A percentile compares a stretch with the other conserved stretches of the same genome.
Evolutionary conservation across 192 early-diverging fungal genomes (phyloP).

Genomic region (Coemansia sp.): DNA sequence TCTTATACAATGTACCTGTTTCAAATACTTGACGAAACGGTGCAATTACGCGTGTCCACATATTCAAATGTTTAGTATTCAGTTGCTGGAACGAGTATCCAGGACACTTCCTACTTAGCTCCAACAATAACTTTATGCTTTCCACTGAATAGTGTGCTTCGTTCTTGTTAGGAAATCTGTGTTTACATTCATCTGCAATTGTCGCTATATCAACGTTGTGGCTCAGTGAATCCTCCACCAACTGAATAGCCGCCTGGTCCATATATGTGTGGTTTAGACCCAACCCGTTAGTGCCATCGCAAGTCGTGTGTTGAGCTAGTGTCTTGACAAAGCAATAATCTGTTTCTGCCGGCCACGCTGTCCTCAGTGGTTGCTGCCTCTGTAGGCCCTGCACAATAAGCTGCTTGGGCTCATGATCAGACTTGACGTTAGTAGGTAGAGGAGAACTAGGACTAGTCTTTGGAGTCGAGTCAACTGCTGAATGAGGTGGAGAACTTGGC

Average conservation of each 20-base stretch:
- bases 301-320: slow-evolving; percentile 25
- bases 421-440: not conserved
- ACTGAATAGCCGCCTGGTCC: slow-evolving; percentile 24
- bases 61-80: slow-evolving; percentile 51
- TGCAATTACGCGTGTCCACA: slow-evolving; percentile 40
- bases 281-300: slow-evolving; percentile 22
- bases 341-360: slow-evolving; percentile 12
- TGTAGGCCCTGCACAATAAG: not conserved
- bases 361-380: not conserved
- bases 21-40: slow-evolving; percentile 30
- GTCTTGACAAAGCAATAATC: slow-evolving; percentile 33
- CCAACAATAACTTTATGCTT: slow-evolving; percentile 23
- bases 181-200: not conserved
- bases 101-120: slow-evolving; percentile 19
- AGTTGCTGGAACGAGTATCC: slow-evolving; percentile 37
- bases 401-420: no score
- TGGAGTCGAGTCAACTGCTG: not conserved
- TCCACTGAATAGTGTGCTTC: slow-evolving; percentile 22
- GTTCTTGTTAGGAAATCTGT: slow-evolving; percentile 22
- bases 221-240: slow-evolving; percentile 16
- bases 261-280: slow-evolving; percentile 25
- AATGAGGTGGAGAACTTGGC: not conserved
- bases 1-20: slow-evolving; percentile 27
- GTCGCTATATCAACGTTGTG: not conserved
- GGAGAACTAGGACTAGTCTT: not conserved